A percentile compares a stretch with the other conserved stretches of the same genome.
Conservation (phyloP, 139 green algal genomes). For the Coelastrella sp. region DNA sequence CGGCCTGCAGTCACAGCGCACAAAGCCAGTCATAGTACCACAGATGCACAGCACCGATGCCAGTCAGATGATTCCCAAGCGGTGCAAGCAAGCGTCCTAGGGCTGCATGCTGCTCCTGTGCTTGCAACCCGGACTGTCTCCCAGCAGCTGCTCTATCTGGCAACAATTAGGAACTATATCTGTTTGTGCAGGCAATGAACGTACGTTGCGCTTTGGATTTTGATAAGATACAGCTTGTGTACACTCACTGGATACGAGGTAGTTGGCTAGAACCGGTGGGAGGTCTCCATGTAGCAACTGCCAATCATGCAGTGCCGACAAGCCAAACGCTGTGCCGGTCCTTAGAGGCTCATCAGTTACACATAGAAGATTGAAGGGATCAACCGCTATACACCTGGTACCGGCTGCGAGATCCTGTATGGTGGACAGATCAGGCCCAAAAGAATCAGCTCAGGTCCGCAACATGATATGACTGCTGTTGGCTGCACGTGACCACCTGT, state of each 20-base stretch:
- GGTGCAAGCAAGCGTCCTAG: too few species aligned
- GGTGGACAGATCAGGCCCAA: not conserved
- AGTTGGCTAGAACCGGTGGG: slow-evolving; percentile 51
- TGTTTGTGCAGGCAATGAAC: too few species aligned
- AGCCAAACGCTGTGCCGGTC: slow-evolving; percentile 46
- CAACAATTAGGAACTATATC: not conserved
- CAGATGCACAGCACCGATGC: too few species aligned
- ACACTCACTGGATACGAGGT: slow-evolving; percentile 47
- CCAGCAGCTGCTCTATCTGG: not conserved
- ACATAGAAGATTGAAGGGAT: slow-evolving; percentile 51
- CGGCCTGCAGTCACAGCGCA: not conserved
- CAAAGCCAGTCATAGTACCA: too few species aligned
- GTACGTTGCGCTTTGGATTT: too few species aligned
- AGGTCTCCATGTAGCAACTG: slow-evolving; percentile 56
- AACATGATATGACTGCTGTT: not conserved
- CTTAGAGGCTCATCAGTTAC: slow-evolving; percentile 53
- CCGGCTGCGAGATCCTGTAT: not conserved
- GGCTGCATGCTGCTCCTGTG: slow-evolving; percentile 5
- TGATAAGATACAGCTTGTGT: not conserved
- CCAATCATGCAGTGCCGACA: slow-evolving; percentile 49
- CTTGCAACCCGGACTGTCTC: too few species aligned
- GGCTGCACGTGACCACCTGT: not conserved
- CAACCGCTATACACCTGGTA: slow-evolving; percentile 41
- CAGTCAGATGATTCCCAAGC: too few species aligned
- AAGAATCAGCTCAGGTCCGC: not conserved